Conservation (phyloP, 768 basidiomycete genomes). For the Sporobolomyces pararoseus region DNA sequence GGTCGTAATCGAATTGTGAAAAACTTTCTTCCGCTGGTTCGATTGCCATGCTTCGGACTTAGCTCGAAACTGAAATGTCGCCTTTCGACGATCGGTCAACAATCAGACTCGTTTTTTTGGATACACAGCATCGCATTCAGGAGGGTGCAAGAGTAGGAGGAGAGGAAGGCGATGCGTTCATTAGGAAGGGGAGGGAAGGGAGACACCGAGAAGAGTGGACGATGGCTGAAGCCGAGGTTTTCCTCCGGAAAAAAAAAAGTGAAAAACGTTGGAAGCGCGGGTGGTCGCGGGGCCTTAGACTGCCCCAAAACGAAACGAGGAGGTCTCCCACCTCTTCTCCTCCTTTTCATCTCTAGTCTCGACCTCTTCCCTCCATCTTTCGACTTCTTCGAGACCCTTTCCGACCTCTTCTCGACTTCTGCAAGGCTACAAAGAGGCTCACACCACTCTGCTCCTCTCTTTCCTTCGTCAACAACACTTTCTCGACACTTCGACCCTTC, state of each 20-base stretch:
- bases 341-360: slow-evolving; percentile 2
- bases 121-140: too few species aligned
- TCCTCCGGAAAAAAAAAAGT: background rate
- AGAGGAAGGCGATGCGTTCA: too few species aligned
- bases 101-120: too few species aligned
- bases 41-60: too few species aligned
- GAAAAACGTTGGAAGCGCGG: background rate
- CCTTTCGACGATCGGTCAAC: too few species aligned
- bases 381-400: slow-evolving; percentile 14
- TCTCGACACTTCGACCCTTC: background rate
- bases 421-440: background rate
- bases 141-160: background rate
- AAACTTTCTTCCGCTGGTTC: too few species aligned
- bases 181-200: background rate
- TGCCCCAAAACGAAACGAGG: background rate
- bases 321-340: slow-evolving; percentile 17
- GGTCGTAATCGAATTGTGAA: background rate
- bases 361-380: background rate
- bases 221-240: background rate
- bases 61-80: too few species aligned
- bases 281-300: background rate
- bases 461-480: background rate
- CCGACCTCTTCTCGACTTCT: background rate
- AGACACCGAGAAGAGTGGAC: slow-evolving; percentile 11
- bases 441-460: background rate